Conservation (phyloP, 345 rosid genomes). For the Aegle marmelos region DNA sequence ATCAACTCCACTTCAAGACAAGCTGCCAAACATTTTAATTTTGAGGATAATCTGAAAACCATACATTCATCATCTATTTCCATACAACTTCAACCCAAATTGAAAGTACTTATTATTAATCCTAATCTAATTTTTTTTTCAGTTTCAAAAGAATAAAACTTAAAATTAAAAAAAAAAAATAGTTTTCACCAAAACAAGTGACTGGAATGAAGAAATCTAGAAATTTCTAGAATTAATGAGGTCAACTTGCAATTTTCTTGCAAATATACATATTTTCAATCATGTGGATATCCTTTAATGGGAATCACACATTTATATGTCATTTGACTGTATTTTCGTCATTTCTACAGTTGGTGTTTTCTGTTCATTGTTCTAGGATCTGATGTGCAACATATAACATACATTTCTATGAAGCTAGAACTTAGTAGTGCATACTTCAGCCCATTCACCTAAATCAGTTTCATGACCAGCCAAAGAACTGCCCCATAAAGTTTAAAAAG, state of each 20-base stretch:
- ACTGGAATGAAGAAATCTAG: background rate
- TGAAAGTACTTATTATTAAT: too few species aligned
- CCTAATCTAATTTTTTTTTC: too few species aligned
- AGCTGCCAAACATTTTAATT: background rate
- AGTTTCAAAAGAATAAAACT: too few species aligned
- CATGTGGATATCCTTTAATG: background rate
- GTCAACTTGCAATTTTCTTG: background rate
- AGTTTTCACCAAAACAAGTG: background rate
- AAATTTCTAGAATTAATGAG: background rate
- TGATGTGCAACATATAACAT: background rate
- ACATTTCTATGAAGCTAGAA: background rate
- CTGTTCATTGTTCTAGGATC: background rate
- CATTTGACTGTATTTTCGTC: background rate
- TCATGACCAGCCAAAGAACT: background rate
- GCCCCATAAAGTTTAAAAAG: background rate
- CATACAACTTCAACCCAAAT: too few species aligned
- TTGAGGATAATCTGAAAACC: background rate
- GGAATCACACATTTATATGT: background rate
- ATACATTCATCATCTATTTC: background rate
- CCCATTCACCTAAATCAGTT: background rate
- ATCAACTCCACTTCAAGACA: background rate
- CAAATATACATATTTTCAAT: background rate
- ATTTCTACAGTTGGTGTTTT: background rate
- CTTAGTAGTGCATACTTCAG: background rate
- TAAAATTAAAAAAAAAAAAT: background rate